A percentile compares a stretch with the other conserved stretches of the same genome.
Conservation (phyloP, 768 basidiomycete genomes). For the Scleroderma bovista region DNA sequence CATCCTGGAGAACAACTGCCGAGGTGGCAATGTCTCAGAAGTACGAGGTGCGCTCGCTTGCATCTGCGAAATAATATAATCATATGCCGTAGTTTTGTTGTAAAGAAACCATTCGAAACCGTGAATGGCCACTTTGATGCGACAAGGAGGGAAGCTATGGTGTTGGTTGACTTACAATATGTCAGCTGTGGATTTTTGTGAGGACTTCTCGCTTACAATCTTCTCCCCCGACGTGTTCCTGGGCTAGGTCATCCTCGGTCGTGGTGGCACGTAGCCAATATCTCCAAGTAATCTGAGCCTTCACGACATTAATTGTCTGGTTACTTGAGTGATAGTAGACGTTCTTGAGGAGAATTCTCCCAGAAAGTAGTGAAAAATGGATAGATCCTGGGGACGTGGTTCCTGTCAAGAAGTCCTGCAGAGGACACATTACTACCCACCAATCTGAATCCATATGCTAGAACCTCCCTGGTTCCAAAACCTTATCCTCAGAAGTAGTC, state of each 20-base stretch:
- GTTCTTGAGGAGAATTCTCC: slow-evolving; percentile 85
- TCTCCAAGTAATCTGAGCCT: slow-evolving; percentile 85
- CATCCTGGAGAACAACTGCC: slow-evolving; percentile 34
- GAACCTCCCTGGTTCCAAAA: slow-evolving; percentile 75
- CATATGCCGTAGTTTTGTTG: slow-evolving; percentile 85
- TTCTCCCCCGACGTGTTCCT: slow-evolving; percentile 41
- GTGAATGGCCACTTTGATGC: slow-evolving; percentile 73
- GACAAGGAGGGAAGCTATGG: slow-evolving; percentile 52
- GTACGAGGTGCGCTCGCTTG: slow-evolving; percentile 28
- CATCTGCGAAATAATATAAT: slow-evolving; percentile 79
- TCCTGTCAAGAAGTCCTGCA: not conserved
- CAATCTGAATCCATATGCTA: slow-evolving; percentile 83
- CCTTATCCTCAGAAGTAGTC: slow-evolving; percentile 57
- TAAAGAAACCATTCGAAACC: slow-evolving; percentile 93
- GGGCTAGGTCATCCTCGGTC: slow-evolving; percentile 62
- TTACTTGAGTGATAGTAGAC: slow-evolving; percentile 88
- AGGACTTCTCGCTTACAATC: slow-evolving; percentile 39
- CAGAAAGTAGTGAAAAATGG: slow-evolving; percentile 84
- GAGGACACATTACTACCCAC: slow-evolving; percentile 33
- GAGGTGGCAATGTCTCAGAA: slow-evolving; percentile 27
- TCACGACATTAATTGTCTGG: slow-evolving; percentile 78
- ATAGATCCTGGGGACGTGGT: slow-evolving; percentile 59
- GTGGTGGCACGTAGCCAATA: slow-evolving; percentile 88
- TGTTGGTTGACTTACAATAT: slow-evolving; percentile 30
- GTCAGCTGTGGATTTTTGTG: slow-evolving; percentile 3